A percentile compares a stretch with the other conserved stretches of the same genome.
Evolutionary conservation across 73 alveolate species (phyloP).

Genomic region (Symbiodinium pilosum): DNA sequence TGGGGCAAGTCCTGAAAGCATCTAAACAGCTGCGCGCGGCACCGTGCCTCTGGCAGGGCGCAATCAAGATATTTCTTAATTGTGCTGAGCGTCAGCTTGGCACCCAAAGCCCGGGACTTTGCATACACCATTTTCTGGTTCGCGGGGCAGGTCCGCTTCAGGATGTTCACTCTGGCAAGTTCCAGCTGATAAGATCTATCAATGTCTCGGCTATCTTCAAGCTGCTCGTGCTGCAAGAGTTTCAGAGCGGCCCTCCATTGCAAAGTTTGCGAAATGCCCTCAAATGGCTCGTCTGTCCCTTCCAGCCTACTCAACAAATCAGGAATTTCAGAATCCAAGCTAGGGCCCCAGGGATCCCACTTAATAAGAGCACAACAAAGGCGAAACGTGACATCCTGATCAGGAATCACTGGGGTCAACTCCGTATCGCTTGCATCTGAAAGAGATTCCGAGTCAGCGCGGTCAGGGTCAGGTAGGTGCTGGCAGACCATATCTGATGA

Average conservation of each 20-base stretch:
- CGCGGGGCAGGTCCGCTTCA: neutral
- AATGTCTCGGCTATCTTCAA: neutral
- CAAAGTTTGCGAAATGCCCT: neutral
- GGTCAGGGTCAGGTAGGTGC: neutral
- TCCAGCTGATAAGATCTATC: neutral
- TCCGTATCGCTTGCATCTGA: neutral
- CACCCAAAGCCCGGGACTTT: neutral
- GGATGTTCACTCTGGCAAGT: neutral
- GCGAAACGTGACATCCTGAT: neutral
- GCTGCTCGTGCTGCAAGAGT: conserved; percentile 34
- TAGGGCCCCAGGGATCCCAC: neutral
- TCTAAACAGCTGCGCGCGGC: neutral
- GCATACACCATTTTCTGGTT: neutral
- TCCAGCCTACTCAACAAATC: neutral
- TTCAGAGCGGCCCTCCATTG: conserved; percentile 41
- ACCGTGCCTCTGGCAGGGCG: conserved; percentile 33
- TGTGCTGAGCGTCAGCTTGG: neutral
- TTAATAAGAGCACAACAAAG: neutral
- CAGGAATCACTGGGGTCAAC: neutral
- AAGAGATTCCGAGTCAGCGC: neutral
- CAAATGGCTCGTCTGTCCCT: neutral
- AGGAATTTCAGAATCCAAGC: neutral
- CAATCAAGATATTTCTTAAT: neutral
- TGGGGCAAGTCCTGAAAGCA: neutral
- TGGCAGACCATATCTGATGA: neutral